Evolutionary conservation across 2,329 filamentous ascomycete species (phyloP).

Genomic region (Neonectria sp.): DNA sequence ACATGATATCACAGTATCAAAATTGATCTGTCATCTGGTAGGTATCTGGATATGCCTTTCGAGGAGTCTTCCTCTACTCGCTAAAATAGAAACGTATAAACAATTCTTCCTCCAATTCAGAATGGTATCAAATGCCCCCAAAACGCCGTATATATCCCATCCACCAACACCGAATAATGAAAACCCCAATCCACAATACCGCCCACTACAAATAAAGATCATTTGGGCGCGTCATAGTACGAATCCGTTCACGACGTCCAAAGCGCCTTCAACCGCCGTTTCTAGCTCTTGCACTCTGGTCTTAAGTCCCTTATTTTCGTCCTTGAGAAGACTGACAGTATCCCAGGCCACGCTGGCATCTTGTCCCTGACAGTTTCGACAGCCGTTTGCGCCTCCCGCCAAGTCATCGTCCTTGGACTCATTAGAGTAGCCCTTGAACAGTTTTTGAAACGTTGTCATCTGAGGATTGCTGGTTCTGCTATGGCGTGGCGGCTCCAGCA

Average conservation of each 20-base stretch:
- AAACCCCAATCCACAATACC: slow-evolving; percentile 14
- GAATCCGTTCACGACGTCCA: slow-evolving; percentile 72
- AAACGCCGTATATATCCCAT: slow-evolving; percentile 41
- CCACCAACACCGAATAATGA: slow-evolving; percentile 38
- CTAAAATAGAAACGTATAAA: slow-evolving; percentile 37
- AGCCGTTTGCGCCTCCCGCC: slow-evolving; percentile 51
- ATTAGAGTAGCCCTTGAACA: slow-evolving; percentile 60
- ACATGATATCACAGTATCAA: slow-evolving; percentile 1
- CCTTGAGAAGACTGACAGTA: slow-evolving; percentile 72
- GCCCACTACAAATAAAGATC: slow-evolving; percentile 5
- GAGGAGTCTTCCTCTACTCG: slow-evolving; percentile 36
- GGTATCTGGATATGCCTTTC: neutral
- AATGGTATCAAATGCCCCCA: slow-evolving; percentile 47
- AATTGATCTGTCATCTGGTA: slow-evolving; percentile 14
- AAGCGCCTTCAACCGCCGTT: slow-evolving; percentile 71
- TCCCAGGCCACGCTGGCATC: slow-evolving; percentile 75
- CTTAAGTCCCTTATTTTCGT: slow-evolving; percentile 76
- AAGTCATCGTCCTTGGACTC: slow-evolving; percentile 47
- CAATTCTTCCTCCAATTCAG: slow-evolving; percentile 38
- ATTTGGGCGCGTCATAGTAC: slow-evolving; percentile 53
- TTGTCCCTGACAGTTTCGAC: slow-evolving; percentile 71
- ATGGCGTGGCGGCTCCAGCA: slow-evolving; percentile 44
- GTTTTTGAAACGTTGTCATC: slow-evolving; percentile 58
- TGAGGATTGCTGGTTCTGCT: slow-evolving; percentile 52
- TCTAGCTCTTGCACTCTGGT: slow-evolving; percentile 72